Percentiles rank a stretch among this genome's conserved stretches.
phyloP scores from a whole-genome alignment of 148 eudicot genomes.

The Dysphania ambrosioides region DNA sequence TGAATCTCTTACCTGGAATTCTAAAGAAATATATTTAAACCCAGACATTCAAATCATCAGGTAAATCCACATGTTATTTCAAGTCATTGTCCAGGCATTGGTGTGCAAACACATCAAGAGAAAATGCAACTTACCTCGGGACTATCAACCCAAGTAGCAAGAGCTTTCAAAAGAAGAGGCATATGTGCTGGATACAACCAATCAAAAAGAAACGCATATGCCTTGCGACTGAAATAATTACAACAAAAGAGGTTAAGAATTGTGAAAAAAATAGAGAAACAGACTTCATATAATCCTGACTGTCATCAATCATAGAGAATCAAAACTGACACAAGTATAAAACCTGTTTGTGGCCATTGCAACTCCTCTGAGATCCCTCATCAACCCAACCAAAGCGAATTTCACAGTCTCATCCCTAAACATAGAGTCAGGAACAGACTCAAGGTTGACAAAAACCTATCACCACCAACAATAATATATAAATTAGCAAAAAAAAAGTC shows the following conservation, averaged over 20 bases:
- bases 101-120: background rate
- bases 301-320: background rate
- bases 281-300: background rate
- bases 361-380: constrained; percentile 93
- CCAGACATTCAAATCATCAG: background rate
- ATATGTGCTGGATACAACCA: constrained; percentile 86
- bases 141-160: constrained; percentile 76
- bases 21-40: background rate
- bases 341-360: constrained; percentile 85
- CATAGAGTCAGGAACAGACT: constrained; percentile 62
- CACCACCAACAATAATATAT: constrained; percentile 3
- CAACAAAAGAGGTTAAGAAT: constrained; percentile 10
- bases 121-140: constrained; percentile 46
- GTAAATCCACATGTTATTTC: background rate
- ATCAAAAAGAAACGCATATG: constrained; percentile 78
- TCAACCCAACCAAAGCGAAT: constrained; percentile 73
- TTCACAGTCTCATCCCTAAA: constrained; percentile 73
- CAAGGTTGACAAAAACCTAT: constrained; percentile 69
- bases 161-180: constrained; percentile 75
- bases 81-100: background rate
- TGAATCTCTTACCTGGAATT: background rate
- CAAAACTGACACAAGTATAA: background rate
- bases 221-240: constrained; percentile 57
- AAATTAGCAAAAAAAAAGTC: constrained; percentile 1
- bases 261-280: background rate